Evolutionary conservation across 129 eudicot species (phyloP).

Genomic region (Helichrysum umbraculigerum): DNA sequence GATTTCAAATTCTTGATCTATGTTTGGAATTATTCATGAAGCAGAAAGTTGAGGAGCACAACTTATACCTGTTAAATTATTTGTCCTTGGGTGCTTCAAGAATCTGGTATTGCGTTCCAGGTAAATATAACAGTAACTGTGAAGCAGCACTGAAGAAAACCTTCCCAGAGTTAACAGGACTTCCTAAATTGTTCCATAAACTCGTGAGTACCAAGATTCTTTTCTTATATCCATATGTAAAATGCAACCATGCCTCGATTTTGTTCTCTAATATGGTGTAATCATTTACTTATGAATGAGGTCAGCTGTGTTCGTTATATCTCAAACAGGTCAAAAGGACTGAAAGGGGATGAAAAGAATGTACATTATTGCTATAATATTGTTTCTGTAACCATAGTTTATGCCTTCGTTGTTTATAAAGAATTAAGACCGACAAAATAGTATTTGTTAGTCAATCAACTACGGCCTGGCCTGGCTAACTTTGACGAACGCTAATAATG

Average conservation of each 20-base stretch:
- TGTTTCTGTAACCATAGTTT: too few relatives aligned
- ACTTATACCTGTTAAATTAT: slow-evolving; percentile 54
- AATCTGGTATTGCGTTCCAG: slow-evolving; percentile 75
- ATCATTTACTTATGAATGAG: too few relatives aligned
- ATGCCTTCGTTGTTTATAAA: too few relatives aligned
- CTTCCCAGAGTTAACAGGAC: slow-evolving; percentile 48
- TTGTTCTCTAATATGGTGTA: too few relatives aligned
- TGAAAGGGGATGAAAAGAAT: too few relatives aligned
- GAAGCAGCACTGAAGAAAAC: slow-evolving; percentile 57
- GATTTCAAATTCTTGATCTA: slow-evolving; percentile 3
- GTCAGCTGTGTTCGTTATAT: too few relatives aligned
- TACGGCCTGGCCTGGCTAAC: too few relatives aligned
- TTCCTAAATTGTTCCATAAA: slow-evolving; percentile 54
- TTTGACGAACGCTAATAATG: too few relatives aligned
- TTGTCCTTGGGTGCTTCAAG: slow-evolving; percentile 69
- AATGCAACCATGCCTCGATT: neutral
- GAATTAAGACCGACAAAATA: too few relatives aligned
- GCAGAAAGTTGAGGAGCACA: slow-evolving; percentile 80
- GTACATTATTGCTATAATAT: too few relatives aligned
- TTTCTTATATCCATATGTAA: neutral
- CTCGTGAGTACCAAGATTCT: slow-evolving; percentile 45
- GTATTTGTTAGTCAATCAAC: too few relatives aligned
- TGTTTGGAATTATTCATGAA: slow-evolving; percentile 8
- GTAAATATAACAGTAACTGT: slow-evolving; percentile 45
- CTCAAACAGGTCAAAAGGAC: too few relatives aligned